These are phyloP conservation scores for Fusarium domesticum DNA, from an alignment of 2,329 filamentous ascomycete species.

Conservation along the genomic window DNA sequence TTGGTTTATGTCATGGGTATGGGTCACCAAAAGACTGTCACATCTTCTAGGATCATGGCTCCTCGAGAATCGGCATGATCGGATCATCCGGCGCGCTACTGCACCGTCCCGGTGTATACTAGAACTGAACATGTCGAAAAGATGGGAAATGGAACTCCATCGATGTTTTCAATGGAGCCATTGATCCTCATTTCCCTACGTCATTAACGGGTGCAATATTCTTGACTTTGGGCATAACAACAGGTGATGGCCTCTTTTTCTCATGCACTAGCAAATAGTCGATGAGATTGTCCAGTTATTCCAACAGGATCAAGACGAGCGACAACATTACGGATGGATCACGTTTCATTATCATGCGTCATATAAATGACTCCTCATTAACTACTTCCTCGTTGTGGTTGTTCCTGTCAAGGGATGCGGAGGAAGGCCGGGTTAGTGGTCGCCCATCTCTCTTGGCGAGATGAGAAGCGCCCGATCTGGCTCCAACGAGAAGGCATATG, in stretches of 20 bases:
- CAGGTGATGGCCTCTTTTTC: too few species aligned
- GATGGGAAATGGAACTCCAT: slow-evolving; percentile 14
- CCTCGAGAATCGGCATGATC: slow-evolving; percentile 12
- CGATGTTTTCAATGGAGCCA: too few species aligned
- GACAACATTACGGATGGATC: background rate
- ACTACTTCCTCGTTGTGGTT: slow-evolving; percentile 5
- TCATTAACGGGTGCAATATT: too few species aligned
- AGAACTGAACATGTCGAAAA: slow-evolving; percentile 11
- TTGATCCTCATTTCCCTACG: too few species aligned
- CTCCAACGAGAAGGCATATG: too few species aligned
- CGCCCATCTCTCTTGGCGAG: slow-evolving; percentile 11
- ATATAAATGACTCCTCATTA: slow-evolving; percentile 2
- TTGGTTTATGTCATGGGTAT: too few species aligned
- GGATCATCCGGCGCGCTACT: slow-evolving; percentile 19
- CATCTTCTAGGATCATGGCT: slow-evolving; percentile 10
- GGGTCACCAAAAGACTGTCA: slow-evolving; percentile 14
- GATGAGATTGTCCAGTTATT: too few species aligned
- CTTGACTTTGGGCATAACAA: too few species aligned
- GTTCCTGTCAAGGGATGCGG: slow-evolving; percentile 5
- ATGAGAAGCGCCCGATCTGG: slow-evolving; percentile 15
- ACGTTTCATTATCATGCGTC: slow-evolving; percentile 20
- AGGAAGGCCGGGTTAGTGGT: slow-evolving; percentile 2
- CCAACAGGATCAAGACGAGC: too few species aligned
- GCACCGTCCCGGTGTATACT: slow-evolving; percentile 12
- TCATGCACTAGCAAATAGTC: too few species aligned